phyloP scores from a whole-genome alignment of 345 rosid genomes.

The Geranium rotundifolium region DNA sequence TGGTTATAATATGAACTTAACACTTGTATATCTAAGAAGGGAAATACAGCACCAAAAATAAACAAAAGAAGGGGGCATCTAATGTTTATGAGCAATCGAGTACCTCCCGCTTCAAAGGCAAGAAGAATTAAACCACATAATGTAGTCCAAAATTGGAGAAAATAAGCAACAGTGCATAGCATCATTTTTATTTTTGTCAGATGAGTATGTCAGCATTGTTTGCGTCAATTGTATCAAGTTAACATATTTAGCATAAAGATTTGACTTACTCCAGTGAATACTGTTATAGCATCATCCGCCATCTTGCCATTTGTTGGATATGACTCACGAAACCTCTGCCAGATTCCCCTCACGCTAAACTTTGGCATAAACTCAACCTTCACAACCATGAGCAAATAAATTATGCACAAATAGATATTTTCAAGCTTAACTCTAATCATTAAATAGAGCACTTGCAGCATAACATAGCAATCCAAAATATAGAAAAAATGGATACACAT shows the following conservation, averaged over 20 bases:
- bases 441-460: background rate
- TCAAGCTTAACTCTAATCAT: background rate
- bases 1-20: background rate
- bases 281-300: slow-evolving; percentile 53
- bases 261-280: slow-evolving; percentile 82
- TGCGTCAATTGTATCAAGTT: too few species aligned
- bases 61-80: background rate
- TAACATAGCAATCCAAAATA: slow-evolving; percentile 2
- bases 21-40: background rate
- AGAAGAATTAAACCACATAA: background rate
- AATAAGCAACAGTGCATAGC: background rate
- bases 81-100: background rate
- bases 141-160: background rate
- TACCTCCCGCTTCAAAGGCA: background rate
- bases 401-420: slow-evolving; percentile 1
- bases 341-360: slow-evolving; percentile 85
- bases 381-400: slow-evolving; percentile 12
- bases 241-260: slow-evolving; percentile 2
- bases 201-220: too few species aligned
- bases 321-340: slow-evolving; percentile 93
- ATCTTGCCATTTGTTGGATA: slow-evolving; percentile 46
- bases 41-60: background rate
- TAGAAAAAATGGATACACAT: background rate
- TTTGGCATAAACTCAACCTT: slow-evolving; percentile 95
- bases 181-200: too few species aligned